Percentiles rank a stretch among this genome's conserved stretches.
phyloP scores from a whole-genome alignment of 352 stramenopile genomes.

The Globisporangium ultimum region DNA sequence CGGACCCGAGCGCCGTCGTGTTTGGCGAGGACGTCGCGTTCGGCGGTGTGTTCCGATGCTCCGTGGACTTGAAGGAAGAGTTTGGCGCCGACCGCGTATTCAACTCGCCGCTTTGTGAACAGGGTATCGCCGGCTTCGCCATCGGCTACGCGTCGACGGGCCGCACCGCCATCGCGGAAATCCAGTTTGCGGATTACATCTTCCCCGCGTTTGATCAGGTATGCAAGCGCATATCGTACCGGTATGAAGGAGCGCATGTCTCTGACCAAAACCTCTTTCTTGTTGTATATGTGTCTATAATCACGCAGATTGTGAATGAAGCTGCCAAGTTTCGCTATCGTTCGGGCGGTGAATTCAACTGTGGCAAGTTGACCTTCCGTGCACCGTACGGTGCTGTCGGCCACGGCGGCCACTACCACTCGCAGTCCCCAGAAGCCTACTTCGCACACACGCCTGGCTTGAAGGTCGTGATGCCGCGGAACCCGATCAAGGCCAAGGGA shows the following conservation, averaged over 20 bases:
- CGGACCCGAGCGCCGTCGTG: constrained; percentile 88
- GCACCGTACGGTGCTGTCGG: constrained; percentile 95
- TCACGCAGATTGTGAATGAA: constrained; percentile 95
- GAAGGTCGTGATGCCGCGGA: constrained; percentile 96
- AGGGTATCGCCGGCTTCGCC: constrained; percentile 93
- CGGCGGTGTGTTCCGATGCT: constrained; percentile 98
- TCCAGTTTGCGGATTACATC: constrained; percentile 98
- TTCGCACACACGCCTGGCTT: constrained; percentile 96
- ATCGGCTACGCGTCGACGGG: constrained; percentile 97
- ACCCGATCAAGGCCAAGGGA: constrained; percentile 94
- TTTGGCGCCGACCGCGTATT: constrained; percentile 95
- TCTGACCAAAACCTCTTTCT: neutral
- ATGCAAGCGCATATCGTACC: neutral
- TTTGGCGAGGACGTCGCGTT: constrained; percentile 99
- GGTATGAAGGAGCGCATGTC: too few species aligned
- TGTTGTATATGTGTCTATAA: neutral
- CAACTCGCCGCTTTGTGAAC: constrained; percentile 96
- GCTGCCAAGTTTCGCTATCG: constrained; percentile 98
- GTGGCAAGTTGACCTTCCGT: constrained; percentile 95
- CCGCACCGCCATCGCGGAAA: constrained; percentile 97
- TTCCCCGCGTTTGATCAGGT: constrained; percentile 94
- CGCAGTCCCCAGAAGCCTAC: constrained; percentile 96
- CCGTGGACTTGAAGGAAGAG: constrained; percentile 89
- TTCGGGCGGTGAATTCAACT: constrained; percentile 97
- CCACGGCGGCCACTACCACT: constrained; percentile 93